These are phyloP conservation scores for Populus alba DNA, from an alignment of 345 rosid genomes.

Conservation along the genomic window DNA sequence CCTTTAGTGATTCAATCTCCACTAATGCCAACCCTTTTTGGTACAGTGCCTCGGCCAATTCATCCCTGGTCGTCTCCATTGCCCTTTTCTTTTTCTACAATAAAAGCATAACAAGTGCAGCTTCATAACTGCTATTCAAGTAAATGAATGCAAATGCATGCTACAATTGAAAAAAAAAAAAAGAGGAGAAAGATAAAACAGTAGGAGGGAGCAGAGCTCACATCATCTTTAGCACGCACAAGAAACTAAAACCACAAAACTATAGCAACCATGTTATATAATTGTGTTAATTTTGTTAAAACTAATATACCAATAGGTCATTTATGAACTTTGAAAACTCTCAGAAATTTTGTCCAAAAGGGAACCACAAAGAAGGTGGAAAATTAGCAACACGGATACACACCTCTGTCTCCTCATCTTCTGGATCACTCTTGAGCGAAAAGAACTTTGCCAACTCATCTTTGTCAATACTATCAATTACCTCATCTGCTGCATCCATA, in stretches of 20 bases:
- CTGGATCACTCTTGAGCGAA: conserved; percentile 72
- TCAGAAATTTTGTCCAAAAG: background rate
- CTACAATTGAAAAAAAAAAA: background rate
- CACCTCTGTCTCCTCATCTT: conserved; percentile 92
- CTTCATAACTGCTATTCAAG: background rate
- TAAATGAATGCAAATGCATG: background rate
- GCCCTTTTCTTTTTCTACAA: conserved; percentile 59
- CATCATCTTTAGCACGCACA: background rate
- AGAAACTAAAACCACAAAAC: background rate
- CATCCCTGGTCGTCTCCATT: conserved; percentile 85
- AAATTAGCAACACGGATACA: conserved; percentile 9
- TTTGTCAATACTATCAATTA: conserved; percentile 65
- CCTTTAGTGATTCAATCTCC: conserved; percentile 64
- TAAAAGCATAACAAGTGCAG: conserved; percentile 3
- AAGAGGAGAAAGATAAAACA: background rate
- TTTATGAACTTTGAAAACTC: background rate
- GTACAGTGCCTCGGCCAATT: conserved; percentile 76
- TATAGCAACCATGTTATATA: background rate
- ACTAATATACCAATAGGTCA: background rate
- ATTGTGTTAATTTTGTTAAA: background rate
- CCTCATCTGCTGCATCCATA: conserved; percentile 71
- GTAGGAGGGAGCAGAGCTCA: background rate
- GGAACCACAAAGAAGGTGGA: background rate
- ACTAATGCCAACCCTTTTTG: conserved; percentile 80
- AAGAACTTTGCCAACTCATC: conserved; percentile 74